phyloP scores from a whole-genome alignment of 371 early-diverging fungal species.

The Lichtheimia corymbifera region DNA sequence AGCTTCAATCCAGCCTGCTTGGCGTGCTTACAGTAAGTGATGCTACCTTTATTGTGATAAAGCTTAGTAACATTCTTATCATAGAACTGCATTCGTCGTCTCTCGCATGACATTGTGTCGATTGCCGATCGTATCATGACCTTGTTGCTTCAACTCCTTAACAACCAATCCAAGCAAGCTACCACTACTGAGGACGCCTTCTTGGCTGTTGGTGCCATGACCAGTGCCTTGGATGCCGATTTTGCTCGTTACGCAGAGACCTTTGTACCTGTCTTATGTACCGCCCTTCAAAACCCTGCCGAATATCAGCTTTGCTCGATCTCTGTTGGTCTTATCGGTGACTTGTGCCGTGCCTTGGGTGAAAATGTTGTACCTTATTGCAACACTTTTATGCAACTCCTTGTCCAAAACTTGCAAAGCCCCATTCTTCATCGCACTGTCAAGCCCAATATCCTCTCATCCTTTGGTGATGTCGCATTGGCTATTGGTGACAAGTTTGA shows the following conservation, averaged over 20 bases:
- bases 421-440: constrained; percentile 81
- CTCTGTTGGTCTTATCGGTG: constrained; percentile 93
- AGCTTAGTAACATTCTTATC: constrained; percentile 6
- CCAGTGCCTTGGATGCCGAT: constrained; percentile 75
- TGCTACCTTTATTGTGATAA: constrained; percentile 10
- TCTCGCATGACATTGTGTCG: constrained; percentile 66
- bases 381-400: constrained; percentile 81
- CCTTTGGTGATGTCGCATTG: constrained; percentile 97
- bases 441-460: constrained; percentile 91
- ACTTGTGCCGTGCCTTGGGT: constrained; percentile 89
- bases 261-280: constrained; percentile 81
- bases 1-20: constrained; percentile 89
- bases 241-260: constrained; percentile 86
- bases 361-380: constrained; percentile 73
- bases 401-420: constrained; percentile 74
- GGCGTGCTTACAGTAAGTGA: constrained; percentile 71
- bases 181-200: constrained; percentile 94
- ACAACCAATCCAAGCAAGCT: constrained; percentile 71
- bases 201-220: constrained; percentile 86
- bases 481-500: constrained; percentile 91
- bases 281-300: constrained; percentile 84
- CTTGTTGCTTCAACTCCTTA: constrained; percentile 69
- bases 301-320: constrained; percentile 89
- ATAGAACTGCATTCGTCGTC: constrained; percentile 71
- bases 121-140: constrained; percentile 91